Base-by-base conservation (phyloP, 306 rosid genomes). In the Astragalus membranaceus region DNA sequence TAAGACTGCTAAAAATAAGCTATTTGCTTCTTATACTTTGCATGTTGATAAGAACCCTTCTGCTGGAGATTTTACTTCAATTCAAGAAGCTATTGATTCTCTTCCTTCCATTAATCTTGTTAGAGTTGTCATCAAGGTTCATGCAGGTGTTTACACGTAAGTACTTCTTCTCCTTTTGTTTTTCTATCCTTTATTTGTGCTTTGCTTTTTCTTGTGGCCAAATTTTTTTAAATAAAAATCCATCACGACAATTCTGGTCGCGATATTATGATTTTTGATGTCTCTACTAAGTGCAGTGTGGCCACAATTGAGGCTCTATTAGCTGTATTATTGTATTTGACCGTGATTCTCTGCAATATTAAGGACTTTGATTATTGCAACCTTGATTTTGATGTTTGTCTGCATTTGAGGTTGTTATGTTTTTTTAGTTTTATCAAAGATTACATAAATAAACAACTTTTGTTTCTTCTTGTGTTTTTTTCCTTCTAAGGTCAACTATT, bases 131-230 rank as follows among this genome's bases (percentile, higher is more conserved):
- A 87, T 94, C 80, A 94, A 94, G 50, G 96, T 95, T 76, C 95
- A 95, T 70, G 89, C 88, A 80, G 99, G 99, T 5, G 89, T 91
- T 77, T 95, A 95, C 92, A 79, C 64, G 99, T 95, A 78, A 88
- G 99, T 86, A 32, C 62, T 14, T 70, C 6, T 10, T 43, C 8
- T 78, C 41, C 32, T 35, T 60, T 15, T 70, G 20, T 52, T 13
- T 33, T 62, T 10, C 47, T 46, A 29, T 14, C 17, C 30, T 66
- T 17, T 23, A 0, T 35, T 17, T 29, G 8, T 55, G 41, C 10
- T 39, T 15, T 26, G 11, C 23, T 20, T 20, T 20, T 20, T 20
- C 39, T 32, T 29, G 62, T 30, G 39, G 35, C 0, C 35, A 53
- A 20, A 8, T 20, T 10, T 8, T 26, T 26, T 26, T 35, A 5